phyloP scores from a whole-genome alignment of 768 basidiomycete species.

The Hortiboletus campestris region DNA sequence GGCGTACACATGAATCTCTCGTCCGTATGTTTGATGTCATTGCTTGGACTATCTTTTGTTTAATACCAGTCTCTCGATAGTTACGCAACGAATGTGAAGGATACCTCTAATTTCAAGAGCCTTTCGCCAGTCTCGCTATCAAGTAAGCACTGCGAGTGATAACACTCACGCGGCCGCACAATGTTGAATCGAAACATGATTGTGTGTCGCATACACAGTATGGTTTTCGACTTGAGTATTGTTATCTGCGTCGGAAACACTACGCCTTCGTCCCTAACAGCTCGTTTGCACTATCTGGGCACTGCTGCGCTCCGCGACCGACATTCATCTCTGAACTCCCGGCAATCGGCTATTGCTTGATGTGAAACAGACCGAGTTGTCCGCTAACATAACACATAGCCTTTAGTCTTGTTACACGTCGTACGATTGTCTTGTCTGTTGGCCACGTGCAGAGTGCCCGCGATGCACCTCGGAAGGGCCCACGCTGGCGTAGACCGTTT shows the following conservation, averaged over 20 bases:
- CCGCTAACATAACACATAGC: background rate
- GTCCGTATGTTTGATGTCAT: background rate
- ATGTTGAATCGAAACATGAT: no score
- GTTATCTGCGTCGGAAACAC: background rate
- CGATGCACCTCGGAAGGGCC: background rate
- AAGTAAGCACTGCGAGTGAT: background rate
- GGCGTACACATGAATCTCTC: background rate
- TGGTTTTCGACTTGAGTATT: background rate
- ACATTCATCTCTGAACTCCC: background rate
- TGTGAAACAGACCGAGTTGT: no score
- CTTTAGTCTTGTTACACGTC: background rate
- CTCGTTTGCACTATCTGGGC: background rate
- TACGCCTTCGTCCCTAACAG: background rate
- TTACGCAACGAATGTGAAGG: background rate
- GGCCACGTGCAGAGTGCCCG: background rate
- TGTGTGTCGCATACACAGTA: background rate
- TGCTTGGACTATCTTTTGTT: background rate
- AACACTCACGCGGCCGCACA: no score
- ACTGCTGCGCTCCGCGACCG: background rate
- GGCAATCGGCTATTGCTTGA: no score
- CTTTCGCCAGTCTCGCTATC: background rate
- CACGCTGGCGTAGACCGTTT: background rate
- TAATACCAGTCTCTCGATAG: background rate
- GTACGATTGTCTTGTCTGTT: background rate
- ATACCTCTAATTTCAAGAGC: background rate